A percentile compares a stretch with the other conserved stretches of the same genome.
phyloP scores from a whole-genome alignment of 164 flowering plant genomes.

The Nymphaea colorata region DNA sequence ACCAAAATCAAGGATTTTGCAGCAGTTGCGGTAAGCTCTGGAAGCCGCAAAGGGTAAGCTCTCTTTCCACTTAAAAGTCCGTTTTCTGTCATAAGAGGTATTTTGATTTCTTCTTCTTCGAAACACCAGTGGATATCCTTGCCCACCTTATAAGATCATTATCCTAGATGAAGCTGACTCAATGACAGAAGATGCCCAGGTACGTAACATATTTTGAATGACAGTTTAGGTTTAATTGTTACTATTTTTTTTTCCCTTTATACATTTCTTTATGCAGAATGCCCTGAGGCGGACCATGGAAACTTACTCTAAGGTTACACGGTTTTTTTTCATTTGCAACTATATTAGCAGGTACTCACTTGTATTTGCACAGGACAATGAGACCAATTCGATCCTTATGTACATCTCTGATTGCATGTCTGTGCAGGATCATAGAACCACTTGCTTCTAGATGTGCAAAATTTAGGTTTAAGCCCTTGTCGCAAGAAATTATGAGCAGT shows the following conservation, averaged over 20 bases:
- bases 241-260: not conserved
- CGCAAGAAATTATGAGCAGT: conserved; percentile 72
- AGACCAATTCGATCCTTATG: not conserved
- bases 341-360: conserved; percentile 82
- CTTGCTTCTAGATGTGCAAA: conserved; percentile 99
- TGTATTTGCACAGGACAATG: not conserved
- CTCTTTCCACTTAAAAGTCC: not conserved
- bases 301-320: conserved; percentile 91
- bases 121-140: conserved; percentile 55
- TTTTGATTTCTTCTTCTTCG: conserved; percentile 1
- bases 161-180: conserved; percentile 98
- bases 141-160: conserved; percentile 90
- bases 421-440: conserved; percentile 83
- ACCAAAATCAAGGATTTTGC: conserved; percentile 95
- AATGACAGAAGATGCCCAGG: conserved; percentile 99
- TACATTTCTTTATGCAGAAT: conserved; percentile 38
- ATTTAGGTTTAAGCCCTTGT: conserved; percentile 94
- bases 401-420: not conserved
- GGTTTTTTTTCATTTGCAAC: conserved; percentile 93
- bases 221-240: not conserved
- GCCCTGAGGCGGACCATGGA: conserved; percentile 96
- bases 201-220: conserved; percentile 9
- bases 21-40: conserved; percentile 85
- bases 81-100: not conserved
- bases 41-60: conserved; percentile 45